Conservation (phyloP, 345 rosid species). For the Syzygium grande region DNA sequence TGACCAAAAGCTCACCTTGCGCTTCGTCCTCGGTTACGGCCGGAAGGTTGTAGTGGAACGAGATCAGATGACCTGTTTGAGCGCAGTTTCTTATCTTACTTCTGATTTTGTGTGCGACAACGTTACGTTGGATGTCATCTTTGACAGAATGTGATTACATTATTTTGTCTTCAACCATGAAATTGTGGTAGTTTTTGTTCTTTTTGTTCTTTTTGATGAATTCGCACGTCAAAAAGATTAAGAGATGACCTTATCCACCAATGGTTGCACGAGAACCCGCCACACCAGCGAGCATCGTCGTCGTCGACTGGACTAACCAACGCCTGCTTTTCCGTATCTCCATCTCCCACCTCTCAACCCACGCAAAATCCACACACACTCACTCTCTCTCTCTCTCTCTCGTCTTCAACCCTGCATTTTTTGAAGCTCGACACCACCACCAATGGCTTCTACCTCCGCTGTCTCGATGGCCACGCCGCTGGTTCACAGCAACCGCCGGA, state of each 20-base stretch:
- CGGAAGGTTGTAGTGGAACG: not conserved
- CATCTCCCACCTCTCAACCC: conserved; percentile 22
- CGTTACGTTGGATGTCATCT: too few relatives aligned
- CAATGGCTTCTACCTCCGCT: conserved; percentile 78
- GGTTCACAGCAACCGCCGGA: conserved; percentile 20
- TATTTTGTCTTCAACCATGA: not conserved
- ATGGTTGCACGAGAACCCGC: conserved; percentile 23
- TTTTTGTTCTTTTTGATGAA: conserved; percentile 2
- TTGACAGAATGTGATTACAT: not conserved
- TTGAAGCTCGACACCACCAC: not conserved
- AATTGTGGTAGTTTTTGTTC: not conserved
- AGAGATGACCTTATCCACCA: conserved; percentile 56
- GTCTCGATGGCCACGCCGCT: conserved; percentile 59
- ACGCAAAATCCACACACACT: not conserved
- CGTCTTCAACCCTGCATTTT: not conserved
- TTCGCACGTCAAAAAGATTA: not conserved
- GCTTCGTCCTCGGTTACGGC: not conserved
- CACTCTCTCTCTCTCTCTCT: not conserved
- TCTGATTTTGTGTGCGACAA: too few relatives aligned
- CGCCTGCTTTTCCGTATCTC: conserved; percentile 10
- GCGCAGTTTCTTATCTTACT: too few relatives aligned
- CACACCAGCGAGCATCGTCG: conserved; percentile 35
- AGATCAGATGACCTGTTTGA: too few relatives aligned
- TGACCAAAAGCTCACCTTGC: not conserved
- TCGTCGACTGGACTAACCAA: not conserved